A percentile compares a stretch with the other conserved stretches of the same genome.
These are phyloP conservation scores for Geotrichum siamense DNA, from an alignment of 1,139 yeast species.

Conservation along the genomic window DNA sequence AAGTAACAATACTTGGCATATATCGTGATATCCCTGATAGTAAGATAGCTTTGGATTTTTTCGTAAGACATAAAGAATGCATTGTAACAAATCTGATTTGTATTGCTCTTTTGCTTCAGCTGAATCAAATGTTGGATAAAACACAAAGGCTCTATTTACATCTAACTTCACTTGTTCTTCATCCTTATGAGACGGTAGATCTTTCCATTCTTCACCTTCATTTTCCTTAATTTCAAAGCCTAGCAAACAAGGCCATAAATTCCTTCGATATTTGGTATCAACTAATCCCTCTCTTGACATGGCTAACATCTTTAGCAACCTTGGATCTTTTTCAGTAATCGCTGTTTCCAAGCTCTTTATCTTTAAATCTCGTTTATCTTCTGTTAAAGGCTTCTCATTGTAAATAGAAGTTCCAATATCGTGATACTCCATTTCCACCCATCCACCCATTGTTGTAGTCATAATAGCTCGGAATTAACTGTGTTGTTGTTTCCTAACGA, in stretches of 20 bases:
- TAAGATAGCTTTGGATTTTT: constrained; percentile 58
- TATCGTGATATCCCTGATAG: constrained; percentile 91
- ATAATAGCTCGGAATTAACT: not conserved
- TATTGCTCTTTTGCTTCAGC: constrained; percentile 32
- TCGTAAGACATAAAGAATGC: constrained; percentile 53
- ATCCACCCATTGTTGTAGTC: constrained; percentile 21
- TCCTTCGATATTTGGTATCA: constrained; percentile 37
- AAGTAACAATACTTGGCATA: constrained; percentile 61
- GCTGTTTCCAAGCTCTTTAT: constrained; percentile 40
- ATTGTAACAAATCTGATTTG: constrained; percentile 35
- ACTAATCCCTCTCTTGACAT: constrained; percentile 47
- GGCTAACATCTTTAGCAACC: constrained; percentile 36
- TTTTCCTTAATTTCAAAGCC: constrained; percentile 22
- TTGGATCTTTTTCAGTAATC: constrained; percentile 29
- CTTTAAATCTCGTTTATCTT: constrained; percentile 39
- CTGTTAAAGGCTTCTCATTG: constrained; percentile 41
- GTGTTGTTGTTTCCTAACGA: too few relatives aligned
- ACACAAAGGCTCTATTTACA: constrained; percentile 59
- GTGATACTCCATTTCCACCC: constrained; percentile 48
- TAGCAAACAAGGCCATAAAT: constrained; percentile 45
- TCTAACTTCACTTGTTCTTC: constrained; percentile 76
- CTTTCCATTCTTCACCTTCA: constrained; percentile 16
- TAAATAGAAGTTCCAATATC: constrained; percentile 46
- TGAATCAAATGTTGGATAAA: constrained; percentile 22
- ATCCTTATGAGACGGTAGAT: constrained; percentile 49